Percentiles rank a stretch among this genome's conserved stretches.
phyloP scores from a whole-genome alignment of 2,329 filamentous ascomycete genomes.

The Diplodia corticola region DNA sequence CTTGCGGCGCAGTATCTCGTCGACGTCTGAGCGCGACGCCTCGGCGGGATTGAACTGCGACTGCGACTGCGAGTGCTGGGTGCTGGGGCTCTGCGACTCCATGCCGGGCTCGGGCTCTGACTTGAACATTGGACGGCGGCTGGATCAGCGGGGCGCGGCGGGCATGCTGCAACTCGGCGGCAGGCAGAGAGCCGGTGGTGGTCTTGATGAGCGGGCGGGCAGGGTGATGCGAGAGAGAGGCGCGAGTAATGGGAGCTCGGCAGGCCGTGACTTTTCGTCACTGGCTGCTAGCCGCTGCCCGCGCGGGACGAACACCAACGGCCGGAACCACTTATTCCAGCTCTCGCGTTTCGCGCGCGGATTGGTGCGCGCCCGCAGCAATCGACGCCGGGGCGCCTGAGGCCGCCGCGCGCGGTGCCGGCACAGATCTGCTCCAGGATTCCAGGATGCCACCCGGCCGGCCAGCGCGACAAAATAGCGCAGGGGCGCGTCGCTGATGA shows the following conservation, averaged over 20 bases:
- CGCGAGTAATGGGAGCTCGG: slow-evolving; percentile 5
- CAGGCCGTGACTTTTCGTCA: slow-evolving; percentile 7
- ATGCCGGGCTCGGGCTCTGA: slow-evolving; percentile 20
- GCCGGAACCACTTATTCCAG: slow-evolving; percentile 10
- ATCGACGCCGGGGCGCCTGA: slow-evolving; percentile 19
- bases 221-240: slow-evolving; percentile 3
- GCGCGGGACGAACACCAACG: slow-evolving; percentile 10
- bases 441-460: not conserved
- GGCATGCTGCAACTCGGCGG: slow-evolving; percentile 10
- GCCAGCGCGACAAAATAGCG: slow-evolving; percentile 18
- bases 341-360: slow-evolving; percentile 6
- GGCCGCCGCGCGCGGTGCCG: not conserved
- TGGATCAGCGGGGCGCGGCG: slow-evolving; percentile 2
- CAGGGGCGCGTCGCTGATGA: slow-evolving; percentile 19
- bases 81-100: slow-evolving; percentile 23
- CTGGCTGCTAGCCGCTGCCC: slow-evolving; percentile 4
- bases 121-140: slow-evolving; percentile 7
- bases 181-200: not conserved
- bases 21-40: slow-evolving; percentile 48
- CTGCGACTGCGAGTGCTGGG: slow-evolving; percentile 3
- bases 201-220: not conserved
- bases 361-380: slow-evolving; percentile 6
- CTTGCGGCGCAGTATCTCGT: slow-evolving; percentile 52
- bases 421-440: slow-evolving; percentile 15
- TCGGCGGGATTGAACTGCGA: slow-evolving; percentile 26